These are phyloP conservation scores for Vigna nakashimae DNA, from an alignment of 306 rosid species.

Conservation along the genomic window DNA sequence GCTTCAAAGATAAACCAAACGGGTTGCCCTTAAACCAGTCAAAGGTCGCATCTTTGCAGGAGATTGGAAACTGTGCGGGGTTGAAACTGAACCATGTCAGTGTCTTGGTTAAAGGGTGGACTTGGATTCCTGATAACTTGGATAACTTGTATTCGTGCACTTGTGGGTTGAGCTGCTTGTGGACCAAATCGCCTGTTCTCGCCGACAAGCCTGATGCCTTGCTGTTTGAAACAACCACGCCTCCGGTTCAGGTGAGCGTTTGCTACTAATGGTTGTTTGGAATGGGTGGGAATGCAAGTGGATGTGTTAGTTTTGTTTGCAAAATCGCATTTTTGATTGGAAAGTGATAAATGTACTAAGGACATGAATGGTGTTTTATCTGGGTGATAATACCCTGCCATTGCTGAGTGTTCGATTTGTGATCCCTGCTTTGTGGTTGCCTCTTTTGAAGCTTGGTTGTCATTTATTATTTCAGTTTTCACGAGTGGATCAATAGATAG, in stretches of 20 bases:
- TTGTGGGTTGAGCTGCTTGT: conserved; percentile 92
- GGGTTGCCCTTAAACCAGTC: conserved; percentile 40
- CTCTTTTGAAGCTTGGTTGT: conserved; percentile 11
- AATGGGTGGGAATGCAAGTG: conserved; percentile 17
- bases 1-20: conserved; percentile 56
- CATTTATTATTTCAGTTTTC: not conserved
- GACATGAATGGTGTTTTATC: conserved; percentile 13
- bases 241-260: conserved; percentile 72
- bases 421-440: not conserved
- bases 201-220: conserved; percentile 92
- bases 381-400: not conserved
- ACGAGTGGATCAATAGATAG: conserved; percentile 22
- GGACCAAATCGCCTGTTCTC: conserved; percentile 93
- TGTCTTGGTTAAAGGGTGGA: conserved; percentile 88
- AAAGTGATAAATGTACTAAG: not conserved
- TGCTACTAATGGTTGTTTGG: conserved; percentile 17
- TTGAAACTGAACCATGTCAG: conserved; percentile 62
- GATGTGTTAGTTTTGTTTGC: conserved; percentile 10
- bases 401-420: not conserved
- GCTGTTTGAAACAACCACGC: conserved; percentile 75
- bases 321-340: not conserved
- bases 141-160: conserved; percentile 83
- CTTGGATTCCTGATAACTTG: conserved; percentile 96
- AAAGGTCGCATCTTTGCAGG: conserved; percentile 66
- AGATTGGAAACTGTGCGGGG: conserved; percentile 50